Base-by-base conservation (phyloP, 129 eudicot species). In the Escallonia rubra region DNA sequence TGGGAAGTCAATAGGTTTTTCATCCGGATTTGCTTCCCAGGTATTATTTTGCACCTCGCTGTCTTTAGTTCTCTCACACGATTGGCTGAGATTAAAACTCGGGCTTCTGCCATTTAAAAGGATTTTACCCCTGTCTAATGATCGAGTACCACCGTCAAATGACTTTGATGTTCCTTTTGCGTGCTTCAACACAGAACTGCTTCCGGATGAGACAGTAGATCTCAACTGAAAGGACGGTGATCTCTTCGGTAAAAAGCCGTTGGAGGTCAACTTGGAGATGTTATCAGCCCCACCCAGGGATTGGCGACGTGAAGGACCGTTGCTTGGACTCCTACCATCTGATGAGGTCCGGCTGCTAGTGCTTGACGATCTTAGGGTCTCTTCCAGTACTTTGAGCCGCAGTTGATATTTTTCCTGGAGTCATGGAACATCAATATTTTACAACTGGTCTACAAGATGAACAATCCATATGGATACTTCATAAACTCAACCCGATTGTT, bases 161-260 rank as follows among this genome's bases (percentile, higher is more conserved):
- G 97, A 91, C 85, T 87, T 91, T 61, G 97, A 91, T 51, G 95
- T 87, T 54, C 97, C 97, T 79, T 91, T 91, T 23, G 97, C 97
- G 72, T 85, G 89, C 68, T 81, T 76, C 78, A 89, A 68, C 44
- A 89, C 77, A 54, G 92, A 57, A 76, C 92, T 85, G 39, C 81
- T 80, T 50, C 87, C 92, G 57, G 93, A 73, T 23, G 87, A 74
- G 34, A 23, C 34, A 4, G 86, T 80, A 57, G 96, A 80, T 79
- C 96, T 85, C 47, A 80, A 63, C 73, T 85, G 92, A 69, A 81
- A 76, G 4, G 85, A 81, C 10, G 85, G 85, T 46, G 85, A 76
- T 53, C 81, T 76, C 69, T 81, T 81, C 23, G 85, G 85, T 58
- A 81, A 64, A 64, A 72, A 71, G 9, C 85, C 85, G 76, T 81